Evolutionary conservation across 1,139 yeast genomes (phyloP).

Genomic region (Suhomyces kunorum): DNA sequence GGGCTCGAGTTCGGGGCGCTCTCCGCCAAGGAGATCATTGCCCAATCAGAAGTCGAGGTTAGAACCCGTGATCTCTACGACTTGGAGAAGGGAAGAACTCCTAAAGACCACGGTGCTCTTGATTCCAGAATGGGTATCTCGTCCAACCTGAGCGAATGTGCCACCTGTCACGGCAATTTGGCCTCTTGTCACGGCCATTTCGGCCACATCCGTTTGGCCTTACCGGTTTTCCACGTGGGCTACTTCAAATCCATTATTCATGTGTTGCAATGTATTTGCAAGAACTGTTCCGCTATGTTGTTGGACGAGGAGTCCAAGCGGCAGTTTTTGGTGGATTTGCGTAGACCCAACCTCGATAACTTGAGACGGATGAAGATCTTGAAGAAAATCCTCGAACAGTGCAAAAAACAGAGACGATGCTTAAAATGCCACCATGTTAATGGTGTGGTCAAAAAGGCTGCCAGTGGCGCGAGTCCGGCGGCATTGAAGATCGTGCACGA

Average conservation of each 20-base stretch:
- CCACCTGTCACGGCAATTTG: constrained; percentile 87
- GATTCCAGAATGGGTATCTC: constrained; percentile 95
- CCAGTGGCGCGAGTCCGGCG: constrained; percentile 87
- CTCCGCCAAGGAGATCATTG: constrained; percentile 85
- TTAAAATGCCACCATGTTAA: constrained; percentile 82
- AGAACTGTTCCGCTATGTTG: constrained; percentile 78
- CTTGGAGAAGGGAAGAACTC: constrained; percentile 80
- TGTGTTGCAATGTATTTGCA: constrained; percentile 89
- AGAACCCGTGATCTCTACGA: constrained; percentile 90
- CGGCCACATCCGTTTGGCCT: constrained; percentile 88
- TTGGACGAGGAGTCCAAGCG: constrained; percentile 73
- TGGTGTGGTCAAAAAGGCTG: constrained; percentile 98
- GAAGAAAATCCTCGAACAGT: constrained; percentile 82
- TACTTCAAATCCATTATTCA: constrained; percentile 90
- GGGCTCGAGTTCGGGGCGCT: constrained; percentile 93
- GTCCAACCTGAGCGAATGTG: constrained; percentile 78
- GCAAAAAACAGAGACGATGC: constrained; percentile 93
- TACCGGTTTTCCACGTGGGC: constrained; percentile 97
- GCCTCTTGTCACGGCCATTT: constrained; percentile 98
- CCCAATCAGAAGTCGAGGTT: constrained; percentile 93
- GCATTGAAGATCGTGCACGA: constrained; percentile 95
- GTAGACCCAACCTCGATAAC: constrained; percentile 89
- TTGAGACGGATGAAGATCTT: constrained; percentile 86
- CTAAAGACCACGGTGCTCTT: constrained; percentile 82
- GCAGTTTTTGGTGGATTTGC: constrained; percentile 68